phyloP scores from a whole-genome alignment of 176 grass and related monocot species.

The Carex scoparia region DNA sequence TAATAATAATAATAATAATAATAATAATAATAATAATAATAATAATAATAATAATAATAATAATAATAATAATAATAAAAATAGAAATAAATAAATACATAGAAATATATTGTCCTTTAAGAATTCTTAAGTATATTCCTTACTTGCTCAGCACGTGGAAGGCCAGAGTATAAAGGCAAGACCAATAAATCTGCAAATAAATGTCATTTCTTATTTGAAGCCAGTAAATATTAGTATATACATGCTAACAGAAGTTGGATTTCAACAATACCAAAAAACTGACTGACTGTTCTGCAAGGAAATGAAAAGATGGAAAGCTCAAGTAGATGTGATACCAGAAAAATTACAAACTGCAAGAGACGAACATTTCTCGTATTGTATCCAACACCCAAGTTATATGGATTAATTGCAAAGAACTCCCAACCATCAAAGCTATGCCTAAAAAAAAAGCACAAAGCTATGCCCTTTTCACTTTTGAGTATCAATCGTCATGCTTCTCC shows the following conservation, averaged over 20 bases:
- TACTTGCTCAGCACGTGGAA: conserved; percentile 84
- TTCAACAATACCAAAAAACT: background rate
- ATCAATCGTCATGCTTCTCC: background rate
- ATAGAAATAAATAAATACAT: background rate
- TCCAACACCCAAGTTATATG: background rate
- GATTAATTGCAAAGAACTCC: background rate
- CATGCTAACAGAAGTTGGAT: background rate
- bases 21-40: background rate
- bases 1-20: background rate
- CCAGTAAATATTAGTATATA: background rate
- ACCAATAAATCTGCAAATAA: conserved; percentile 66
- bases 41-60: no score
- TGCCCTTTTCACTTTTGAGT: background rate
- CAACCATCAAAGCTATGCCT: background rate
- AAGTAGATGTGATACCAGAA: background rate
- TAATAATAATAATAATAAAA: background rate
- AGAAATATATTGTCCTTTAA: background rate
- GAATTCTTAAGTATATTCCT: conserved; percentile 8
- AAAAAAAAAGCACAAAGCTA: background rate
- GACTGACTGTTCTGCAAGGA: background rate
- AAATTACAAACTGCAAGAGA: background rate
- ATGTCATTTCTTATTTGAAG: background rate
- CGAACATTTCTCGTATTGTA: background rate
- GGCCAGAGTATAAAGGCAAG: conserved; percentile 88
- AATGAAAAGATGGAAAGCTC: background rate